Evolutionary conservation across 345 rosid species (phyloP).

Genomic region (Ceriops decandra): DNA sequence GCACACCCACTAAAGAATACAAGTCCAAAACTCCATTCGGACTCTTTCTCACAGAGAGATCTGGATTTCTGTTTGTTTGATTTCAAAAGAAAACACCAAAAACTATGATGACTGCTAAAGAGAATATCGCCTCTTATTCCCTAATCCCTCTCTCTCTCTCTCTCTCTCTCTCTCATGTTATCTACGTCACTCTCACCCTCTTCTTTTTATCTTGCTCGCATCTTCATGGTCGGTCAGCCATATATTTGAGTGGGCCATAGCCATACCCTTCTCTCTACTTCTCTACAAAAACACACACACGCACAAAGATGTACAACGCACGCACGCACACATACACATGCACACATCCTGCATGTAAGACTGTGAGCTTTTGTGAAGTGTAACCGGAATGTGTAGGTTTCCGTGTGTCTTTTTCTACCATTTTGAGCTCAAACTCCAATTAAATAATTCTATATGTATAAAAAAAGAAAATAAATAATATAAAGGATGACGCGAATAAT

Average conservation of each 20-base stretch:
- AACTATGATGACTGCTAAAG: constrained; percentile 19
- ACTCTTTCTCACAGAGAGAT: constrained; percentile 46
- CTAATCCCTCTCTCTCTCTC: not conserved
- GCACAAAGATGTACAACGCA: not conserved
- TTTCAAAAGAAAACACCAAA: constrained; percentile 45
- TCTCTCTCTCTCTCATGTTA: constrained; percentile 9
- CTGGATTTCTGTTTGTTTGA: constrained; percentile 35
- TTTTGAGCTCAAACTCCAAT: constrained; percentile 16
- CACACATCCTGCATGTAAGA: not conserved
- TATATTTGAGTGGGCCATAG: constrained; percentile 16
- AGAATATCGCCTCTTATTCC: constrained; percentile 25
- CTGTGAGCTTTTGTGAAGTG: not conserved
- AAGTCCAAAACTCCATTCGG: constrained; percentile 35
- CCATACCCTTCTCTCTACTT: constrained; percentile 8
- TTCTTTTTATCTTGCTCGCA: not conserved
- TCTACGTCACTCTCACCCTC: constrained; percentile 16
- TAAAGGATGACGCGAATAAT: not conserved
- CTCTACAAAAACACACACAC: not conserved
- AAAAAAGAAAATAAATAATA: too few species aligned
- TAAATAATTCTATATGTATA: not conserved
- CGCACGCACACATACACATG: not conserved
- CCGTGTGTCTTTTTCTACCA: constrained; percentile 16
- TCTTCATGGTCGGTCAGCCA: constrained; percentile 15
- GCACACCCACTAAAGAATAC: constrained; percentile 22
- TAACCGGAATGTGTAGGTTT: constrained; percentile 24